Percentiles rank a stretch among this genome's conserved stretches.
These are phyloP conservation scores for Emmonsiellopsis sp. DNA, from an alignment of 2,329 filamentous ascomycete species.

Conservation along the genomic window DNA sequence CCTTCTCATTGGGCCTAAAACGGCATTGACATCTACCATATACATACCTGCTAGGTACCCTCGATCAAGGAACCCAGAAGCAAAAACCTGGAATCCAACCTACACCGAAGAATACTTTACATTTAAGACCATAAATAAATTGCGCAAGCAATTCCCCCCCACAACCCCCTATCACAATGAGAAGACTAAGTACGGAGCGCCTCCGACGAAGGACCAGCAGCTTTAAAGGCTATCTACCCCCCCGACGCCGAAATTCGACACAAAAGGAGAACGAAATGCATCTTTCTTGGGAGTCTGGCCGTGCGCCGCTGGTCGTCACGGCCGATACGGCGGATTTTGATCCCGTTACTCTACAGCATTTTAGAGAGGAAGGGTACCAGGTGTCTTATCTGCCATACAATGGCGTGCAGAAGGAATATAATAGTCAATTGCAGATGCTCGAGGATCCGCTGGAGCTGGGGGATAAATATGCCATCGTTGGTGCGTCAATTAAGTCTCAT, in stretches of 20 bases:
- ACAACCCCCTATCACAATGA: neutral
- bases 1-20: neutral
- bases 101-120: no score
- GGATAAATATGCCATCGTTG: slow-evolving; percentile 54
- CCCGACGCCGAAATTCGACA: neutral
- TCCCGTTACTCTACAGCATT: slow-evolving; percentile 5
- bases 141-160: no score
- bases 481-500: neutral
- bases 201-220: neutral
- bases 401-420: slow-evolving; percentile 42
- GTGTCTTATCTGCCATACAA: slow-evolving; percentile 50
- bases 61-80: neutral
- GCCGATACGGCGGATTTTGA: slow-evolving; percentile 8
- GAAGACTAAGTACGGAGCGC: neutral
- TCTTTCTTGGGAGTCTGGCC: neutral
- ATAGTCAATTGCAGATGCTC: slow-evolving; percentile 41
- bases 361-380: slow-evolving; percentile 48
- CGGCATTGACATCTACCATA: no score
- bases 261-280: neutral
- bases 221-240: neutral
- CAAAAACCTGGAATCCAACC: neutral
- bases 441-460: slow-evolving; percentile 47
- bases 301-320: slow-evolving; percentile 7
- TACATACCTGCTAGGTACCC: no score
- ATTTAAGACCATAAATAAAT: no score